phyloP scores from a whole-genome alignment of 345 rosid species.

The Heritiera littoralis region DNA sequence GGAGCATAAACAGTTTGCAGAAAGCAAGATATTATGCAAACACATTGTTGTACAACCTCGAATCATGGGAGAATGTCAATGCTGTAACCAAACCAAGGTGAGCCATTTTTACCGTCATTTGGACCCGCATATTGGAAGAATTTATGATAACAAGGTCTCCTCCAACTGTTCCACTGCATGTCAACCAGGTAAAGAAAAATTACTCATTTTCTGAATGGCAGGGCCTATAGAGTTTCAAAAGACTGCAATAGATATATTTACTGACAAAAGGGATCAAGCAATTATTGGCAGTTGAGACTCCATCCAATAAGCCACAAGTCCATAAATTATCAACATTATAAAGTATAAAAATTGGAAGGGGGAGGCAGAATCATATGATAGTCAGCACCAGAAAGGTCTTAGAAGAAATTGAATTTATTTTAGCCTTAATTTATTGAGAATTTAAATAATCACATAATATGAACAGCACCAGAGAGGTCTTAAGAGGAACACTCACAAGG shows the following conservation, averaged over 20 bases:
- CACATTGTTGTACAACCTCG: constrained; percentile 51
- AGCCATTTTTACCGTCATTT: constrained; percentile 56
- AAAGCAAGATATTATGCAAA: background rate
- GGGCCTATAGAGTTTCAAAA: background rate
- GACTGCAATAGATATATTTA: background rate
- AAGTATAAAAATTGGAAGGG: background rate
- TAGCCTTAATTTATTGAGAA: background rate
- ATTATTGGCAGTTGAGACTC: background rate
- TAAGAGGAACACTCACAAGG: background rate
- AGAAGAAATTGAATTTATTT: background rate
- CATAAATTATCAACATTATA: background rate
- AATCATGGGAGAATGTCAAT: constrained; percentile 75
- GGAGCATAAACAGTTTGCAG: background rate
- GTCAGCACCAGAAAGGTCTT: background rate
- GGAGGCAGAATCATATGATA: constrained; percentile 1
- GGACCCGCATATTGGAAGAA: constrained; percentile 48
- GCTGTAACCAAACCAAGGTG: constrained; percentile 89
- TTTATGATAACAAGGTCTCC: constrained; percentile 68
- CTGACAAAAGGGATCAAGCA: background rate
- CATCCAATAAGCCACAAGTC: background rate
- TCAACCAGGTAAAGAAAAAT: constrained; percentile 16
- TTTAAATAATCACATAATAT: background rate
- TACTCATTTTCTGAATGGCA: background rate
- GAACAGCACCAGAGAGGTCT: background rate
- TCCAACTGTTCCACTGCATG: constrained; percentile 66